Evolutionary conservation across 2,329 filamentous ascomycete species (phyloP), one percentile per base, ranked within the genome.

Genomic region (Cytospora piceae): DNA sequence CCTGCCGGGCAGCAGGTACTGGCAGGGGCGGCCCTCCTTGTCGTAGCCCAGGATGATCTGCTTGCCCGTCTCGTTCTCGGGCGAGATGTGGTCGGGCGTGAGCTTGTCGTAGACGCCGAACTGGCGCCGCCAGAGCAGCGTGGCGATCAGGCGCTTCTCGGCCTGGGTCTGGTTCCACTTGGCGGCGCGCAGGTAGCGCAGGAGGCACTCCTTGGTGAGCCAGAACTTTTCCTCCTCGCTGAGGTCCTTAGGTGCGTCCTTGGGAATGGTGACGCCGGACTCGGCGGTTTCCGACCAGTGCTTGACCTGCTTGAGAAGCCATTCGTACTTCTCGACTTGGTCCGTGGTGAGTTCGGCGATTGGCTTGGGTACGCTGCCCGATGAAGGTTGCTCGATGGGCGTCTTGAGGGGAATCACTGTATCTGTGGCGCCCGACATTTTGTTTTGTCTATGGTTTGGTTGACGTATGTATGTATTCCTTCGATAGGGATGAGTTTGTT

Each of bases 1-100:
- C 71, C 90, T 88, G 37, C 90, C 92, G 1, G 95, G 95, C 75
- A 91, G 90, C 67, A 99, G 85, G 79, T 97, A 97, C 73, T 95
- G 87, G 77, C 94, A 97, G 2, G 94, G 93, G n/a, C 94, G 85
- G 58, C 85, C 90, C 67, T 92, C 82, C 66, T 90, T 91, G 80
- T 99, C 95, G 78, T 88, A 99, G 52, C 95, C 95, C 24, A 95
- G 78, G 65, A 96, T 84, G 65, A 97, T 84, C 77, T 98, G 94
- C 82, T 99, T 99, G 71, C 95, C 95, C 12, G 94, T 98, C 80
- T 94, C 93, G 77, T 97, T 96, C 82, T 99, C 95, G 15, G 91
- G 88, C 0, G 91, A 93, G 73, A 98, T 94, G 79, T 96, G 91
- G 11, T 97, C 94, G 12, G 90, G 83, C 0, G 92, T 94, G 73